Conservation (phyloP, 352 stramenopile species). For the Phytophthora cryptogea region DNA sequence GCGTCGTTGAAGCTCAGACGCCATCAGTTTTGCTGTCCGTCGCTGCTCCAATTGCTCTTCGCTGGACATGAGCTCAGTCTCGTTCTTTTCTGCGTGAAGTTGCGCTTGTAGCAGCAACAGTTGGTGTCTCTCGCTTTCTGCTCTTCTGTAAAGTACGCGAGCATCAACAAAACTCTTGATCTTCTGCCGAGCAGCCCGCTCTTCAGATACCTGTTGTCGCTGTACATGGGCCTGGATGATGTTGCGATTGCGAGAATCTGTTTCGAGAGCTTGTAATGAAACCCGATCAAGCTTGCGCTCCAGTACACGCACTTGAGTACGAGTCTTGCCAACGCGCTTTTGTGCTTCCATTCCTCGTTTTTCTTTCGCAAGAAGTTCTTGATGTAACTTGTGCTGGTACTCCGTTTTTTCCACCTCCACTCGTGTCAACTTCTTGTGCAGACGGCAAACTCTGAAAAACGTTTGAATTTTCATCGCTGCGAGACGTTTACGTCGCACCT, state of each 20-base stretch:
- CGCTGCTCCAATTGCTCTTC: constrained; percentile 41
- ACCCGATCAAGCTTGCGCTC: constrained; percentile 36
- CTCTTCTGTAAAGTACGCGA: constrained; percentile 16
- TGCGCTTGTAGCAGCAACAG: constrained; percentile 17
- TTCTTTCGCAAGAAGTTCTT: constrained; percentile 26
- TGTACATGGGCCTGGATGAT: constrained; percentile 22
- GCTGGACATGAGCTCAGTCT: constrained; percentile 42
- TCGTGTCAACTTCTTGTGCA: constrained; percentile 35
- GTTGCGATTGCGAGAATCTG: constrained; percentile 13
- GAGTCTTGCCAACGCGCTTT: constrained; percentile 23
- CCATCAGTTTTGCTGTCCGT: constrained; percentile 11
- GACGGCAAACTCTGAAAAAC: constrained; percentile 37
- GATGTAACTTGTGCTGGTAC: constrained; percentile 18
- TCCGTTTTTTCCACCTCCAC: constrained; percentile 25
- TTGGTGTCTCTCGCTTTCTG: constrained; percentile 13
- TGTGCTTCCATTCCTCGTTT: constrained; percentile 19
- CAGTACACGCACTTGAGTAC: constrained; percentile 42
- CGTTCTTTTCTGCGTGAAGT: constrained; percentile 37
- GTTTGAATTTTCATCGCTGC: constrained; percentile 44
- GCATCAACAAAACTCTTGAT: constrained; percentile 48
- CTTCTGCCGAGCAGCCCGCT: constrained; percentile 28
- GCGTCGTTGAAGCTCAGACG: constrained; percentile 16
- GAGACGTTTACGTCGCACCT: constrained; percentile 27
- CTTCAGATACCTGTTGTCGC: constrained; percentile 15
- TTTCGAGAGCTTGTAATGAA: constrained; percentile 15